Evolutionary conservation across 495 filamentous ascomycete genomes (phyloP).

Genomic region (Delitschia confertaspora): DNA sequence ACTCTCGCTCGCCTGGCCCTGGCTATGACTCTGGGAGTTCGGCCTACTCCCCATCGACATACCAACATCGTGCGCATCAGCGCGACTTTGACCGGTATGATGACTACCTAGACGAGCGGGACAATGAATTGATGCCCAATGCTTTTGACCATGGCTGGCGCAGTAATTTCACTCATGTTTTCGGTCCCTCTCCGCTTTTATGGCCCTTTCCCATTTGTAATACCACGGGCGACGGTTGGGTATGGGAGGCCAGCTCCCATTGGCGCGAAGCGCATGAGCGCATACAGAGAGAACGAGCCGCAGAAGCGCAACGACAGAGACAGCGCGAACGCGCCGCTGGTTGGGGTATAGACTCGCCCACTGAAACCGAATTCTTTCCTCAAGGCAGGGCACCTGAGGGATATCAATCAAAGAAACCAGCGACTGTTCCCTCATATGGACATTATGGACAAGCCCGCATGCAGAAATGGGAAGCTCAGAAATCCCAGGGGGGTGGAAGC

Average conservation of each 20-base stretch:
- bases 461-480: constrained; percentile 18
- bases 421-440: too few relatives aligned
- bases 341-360: constrained; percentile 27
- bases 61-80: constrained; percentile 59
- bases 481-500: constrained; percentile 14
- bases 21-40: constrained; percentile 23
- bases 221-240: constrained; percentile 88
- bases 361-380: constrained; percentile 20
- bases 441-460: too few relatives aligned
- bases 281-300: constrained; percentile 26
- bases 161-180: constrained; percentile 72
- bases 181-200: constrained; percentile 58
- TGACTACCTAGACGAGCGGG: constrained; percentile 79
- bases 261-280: constrained; percentile 33
- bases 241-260: constrained; percentile 67
- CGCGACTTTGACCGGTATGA: constrained; percentile 70
- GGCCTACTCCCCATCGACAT: constrained; percentile 37
- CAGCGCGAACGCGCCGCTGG: constrained; percentile 29
- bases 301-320: constrained; percentile 26
- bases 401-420: constrained; percentile 15
- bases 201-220: constrained; percentile 79
- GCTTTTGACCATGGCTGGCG: constrained; percentile 84
- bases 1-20: constrained; percentile 15
- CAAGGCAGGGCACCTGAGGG: constrained; percentile 16
- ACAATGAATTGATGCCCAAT: constrained; percentile 75